Base-by-base conservation (phyloP, 192 early-diverging fungal genomes). In the Coemansia sp. region DNA sequence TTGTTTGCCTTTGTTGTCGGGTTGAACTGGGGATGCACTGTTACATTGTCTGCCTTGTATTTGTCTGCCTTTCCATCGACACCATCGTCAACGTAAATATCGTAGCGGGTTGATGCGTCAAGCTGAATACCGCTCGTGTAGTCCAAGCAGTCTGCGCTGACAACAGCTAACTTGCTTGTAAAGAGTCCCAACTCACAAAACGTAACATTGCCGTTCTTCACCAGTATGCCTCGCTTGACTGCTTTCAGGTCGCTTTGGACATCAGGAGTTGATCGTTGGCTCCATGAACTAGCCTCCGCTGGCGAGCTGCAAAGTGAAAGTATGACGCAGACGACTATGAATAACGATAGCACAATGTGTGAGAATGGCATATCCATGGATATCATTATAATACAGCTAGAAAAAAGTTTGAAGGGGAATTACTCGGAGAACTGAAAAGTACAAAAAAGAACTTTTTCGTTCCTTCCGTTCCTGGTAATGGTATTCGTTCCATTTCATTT, bases 121-220 rank as follows among this genome's bases (percentile, higher is more conserved):
- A 77, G 62, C 14, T 34, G 38, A 14, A 24, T 43, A 24, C 45
- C 63, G 15, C 14, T 46, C 2, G 21, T 48, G 24, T 48, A 77
- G 35, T 61, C 58, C 9, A 77, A 41, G 38, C 75, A 77, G 62
- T 71, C 69, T 52, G 75, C 75, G 58, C 69, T 72, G 4, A 77
- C 66, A 4, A 71, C 15, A 10, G 69, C 34, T 6, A 65, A 60
- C 26, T 36, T n/a, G 62, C 51, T 71, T 66, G 70, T 69, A 16
- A 77, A 55, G 3, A 77, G 44, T 0, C 66, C 75, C n/a, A 77
- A 49, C 0, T 48, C 61, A 36, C 75, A 77, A n/a, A 65, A 67
- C 0, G 69, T 71, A 34, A 62, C 64, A 16, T 55, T 72, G 59
- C 62, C 62, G 39, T 63, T 56, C 39, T 68, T 71, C 8, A 65